Percentiles rank a stretch among this genome's conserved stretches.
These are phyloP conservation scores for Rhodomyrtus tomentosa DNA, from an alignment of 345 rosid genomes.

Conservation along the genomic window DNA sequence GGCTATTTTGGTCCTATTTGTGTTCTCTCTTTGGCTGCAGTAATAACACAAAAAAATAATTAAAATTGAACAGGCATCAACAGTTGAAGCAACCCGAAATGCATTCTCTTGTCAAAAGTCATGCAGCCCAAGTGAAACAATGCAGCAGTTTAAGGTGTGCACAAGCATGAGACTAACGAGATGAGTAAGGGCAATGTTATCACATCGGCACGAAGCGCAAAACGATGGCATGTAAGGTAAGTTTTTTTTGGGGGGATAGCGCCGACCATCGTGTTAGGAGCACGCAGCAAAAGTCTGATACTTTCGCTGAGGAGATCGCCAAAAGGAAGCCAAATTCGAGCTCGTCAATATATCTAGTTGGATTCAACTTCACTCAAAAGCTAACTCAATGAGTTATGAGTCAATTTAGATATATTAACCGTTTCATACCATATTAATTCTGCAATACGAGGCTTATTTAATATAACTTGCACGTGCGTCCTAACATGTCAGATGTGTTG, in stretches of 20 bases:
- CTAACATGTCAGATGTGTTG: too few species aligned
- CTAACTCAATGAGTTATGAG: too few species aligned
- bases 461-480: too few species aligned
- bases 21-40: not conserved
- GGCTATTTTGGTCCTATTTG: not conserved
- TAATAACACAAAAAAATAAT: not conserved
- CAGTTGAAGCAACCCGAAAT: not conserved
- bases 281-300: too few species aligned
- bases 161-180: not conserved
- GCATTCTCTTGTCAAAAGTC: not conserved
- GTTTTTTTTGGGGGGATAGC: not conserved
- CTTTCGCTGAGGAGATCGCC: too few species aligned
- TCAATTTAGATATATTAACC: too few species aligned
- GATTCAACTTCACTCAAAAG: too few species aligned
- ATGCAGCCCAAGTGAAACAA: not conserved
- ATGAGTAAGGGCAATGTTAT: not conserved
- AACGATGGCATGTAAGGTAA: not conserved
- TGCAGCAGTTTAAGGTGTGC: not conserved
- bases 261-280: not conserved
- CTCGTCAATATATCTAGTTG: too few species aligned
- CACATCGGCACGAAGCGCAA: not conserved
- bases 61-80: not conserved
- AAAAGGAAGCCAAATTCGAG: too few species aligned
- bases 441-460: too few species aligned
- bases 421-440: too few species aligned